Base-by-base conservation (phyloP, 2,329 filamentous ascomycete species). In the Aspergillus udagawae region DNA sequence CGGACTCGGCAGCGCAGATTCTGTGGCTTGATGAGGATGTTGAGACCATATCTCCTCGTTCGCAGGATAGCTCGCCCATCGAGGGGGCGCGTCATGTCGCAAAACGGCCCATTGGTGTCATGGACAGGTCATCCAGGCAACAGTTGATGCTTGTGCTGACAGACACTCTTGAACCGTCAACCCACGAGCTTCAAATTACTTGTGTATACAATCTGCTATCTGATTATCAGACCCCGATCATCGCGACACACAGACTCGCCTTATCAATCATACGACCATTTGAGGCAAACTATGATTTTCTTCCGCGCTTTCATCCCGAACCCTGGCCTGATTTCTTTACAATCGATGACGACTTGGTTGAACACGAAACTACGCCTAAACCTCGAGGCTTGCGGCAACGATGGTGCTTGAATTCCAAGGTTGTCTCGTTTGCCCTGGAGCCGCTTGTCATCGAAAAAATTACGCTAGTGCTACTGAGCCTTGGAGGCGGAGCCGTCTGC, bases 251-350 rank as follows among this genome's bases (percentile, higher is more conserved):
- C 23, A 81, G 85, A 1, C 82, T 89, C 42, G 86, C 88, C 53
- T 73, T 97, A 4, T 83, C 86, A 41, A 83, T 97, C 55, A 85
- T 91, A 54, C 87, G 86, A 51, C 91, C 93, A 0, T 97, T 99
- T 66, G 92, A 96, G 75, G 90, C 92, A 17, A 94, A 90, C 67
- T 97, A 96, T 72, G 91, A 95, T 60, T 85, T 97, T 60, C 82
- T 87, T 12, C 92, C 94, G 10, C 84, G 89, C 9, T 79, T 96
- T 3, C 89, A 97, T 71, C 74, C 82, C 0, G 87, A 89, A 51
- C 80, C 85, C 2, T 99, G 94, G 93, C 92, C 94, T 1, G 92
- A 88, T 70, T 86, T 95, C 65, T 99, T 97, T 73, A 82, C 86
- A 53, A 78, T 83, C 20, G 82, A 86, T 35, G 72, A 77, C 12